Conservation (phyloP, 2,329 filamentous ascomycete species). For the Penicillium olsonii region DNA sequence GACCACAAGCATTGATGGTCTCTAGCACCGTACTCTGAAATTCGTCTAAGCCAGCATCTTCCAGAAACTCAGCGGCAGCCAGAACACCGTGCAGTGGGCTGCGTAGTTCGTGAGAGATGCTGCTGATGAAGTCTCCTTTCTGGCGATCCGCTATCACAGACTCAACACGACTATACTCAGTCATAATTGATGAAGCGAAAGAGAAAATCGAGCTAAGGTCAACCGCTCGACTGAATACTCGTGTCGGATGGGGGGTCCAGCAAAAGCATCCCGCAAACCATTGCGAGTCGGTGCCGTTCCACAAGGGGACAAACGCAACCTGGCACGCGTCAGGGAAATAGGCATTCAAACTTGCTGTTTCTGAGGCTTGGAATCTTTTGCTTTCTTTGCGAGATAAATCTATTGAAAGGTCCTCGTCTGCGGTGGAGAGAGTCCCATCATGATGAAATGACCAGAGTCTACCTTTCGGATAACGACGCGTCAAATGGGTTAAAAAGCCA, state of each 20-base stretch:
- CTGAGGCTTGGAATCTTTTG: neutral
- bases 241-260: conserved; percentile 29
- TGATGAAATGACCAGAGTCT: conserved; percentile 19
- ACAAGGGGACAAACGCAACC: conserved; percentile 33
- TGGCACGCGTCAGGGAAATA: conserved; percentile 27
- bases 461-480: conserved; percentile 14
- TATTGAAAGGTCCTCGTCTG: conserved; percentile 14
- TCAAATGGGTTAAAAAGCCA: conserved; percentile 11
- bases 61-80: conserved; percentile 50
- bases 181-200: conserved; percentile 39
- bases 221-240: conserved; percentile 21
- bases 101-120: conserved; percentile 54
- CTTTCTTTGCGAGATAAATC: conserved; percentile 48
- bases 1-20: conserved; percentile 52
- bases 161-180: conserved; percentile 39
- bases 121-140: conserved; percentile 55
- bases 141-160: conserved; percentile 41
- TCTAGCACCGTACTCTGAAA: conserved; percentile 44
- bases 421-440: conserved; percentile 17
- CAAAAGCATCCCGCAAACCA: conserved; percentile 32
- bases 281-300: conserved; percentile 32
- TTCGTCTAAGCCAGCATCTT: conserved; percentile 41
- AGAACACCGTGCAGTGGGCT: conserved; percentile 48
- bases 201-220: conserved; percentile 37
- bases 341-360: conserved; percentile 12